Evolutionary conservation across 164 flowering plant species (phyloP).

Genomic region (Malania oleifera): DNA sequence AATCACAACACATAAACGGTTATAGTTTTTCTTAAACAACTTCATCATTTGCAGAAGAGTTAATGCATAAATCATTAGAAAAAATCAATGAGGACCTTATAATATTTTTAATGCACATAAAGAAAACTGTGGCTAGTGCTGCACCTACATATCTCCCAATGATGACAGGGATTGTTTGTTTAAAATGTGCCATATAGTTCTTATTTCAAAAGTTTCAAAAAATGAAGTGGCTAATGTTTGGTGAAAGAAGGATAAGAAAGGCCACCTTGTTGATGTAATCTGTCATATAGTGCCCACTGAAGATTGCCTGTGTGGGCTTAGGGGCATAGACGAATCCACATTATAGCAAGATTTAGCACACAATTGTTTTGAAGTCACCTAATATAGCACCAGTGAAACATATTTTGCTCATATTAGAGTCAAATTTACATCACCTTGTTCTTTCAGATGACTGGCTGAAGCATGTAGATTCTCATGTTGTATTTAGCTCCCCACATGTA

Average conservation of each 20-base stretch:
- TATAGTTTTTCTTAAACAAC: slow-evolving; percentile 67
- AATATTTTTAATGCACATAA: slow-evolving; percentile 35
- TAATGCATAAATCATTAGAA: slow-evolving; percentile 42
- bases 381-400: slow-evolving; percentile 49
- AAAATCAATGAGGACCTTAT: slow-evolving; percentile 22
- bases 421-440: slow-evolving; percentile 62
- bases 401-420: slow-evolving; percentile 58
- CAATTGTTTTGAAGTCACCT: slow-evolving; percentile 42
- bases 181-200: slow-evolving; percentile 20
- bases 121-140: slow-evolving; percentile 98
- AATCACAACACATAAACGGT: no score
- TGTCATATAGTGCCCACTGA: slow-evolving; percentile 56
- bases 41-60: slow-evolving; percentile 52
- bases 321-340: slow-evolving; percentile 91
- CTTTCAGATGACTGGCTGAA: slow-evolving; percentile 84
- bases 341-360: slow-evolving; percentile 54
- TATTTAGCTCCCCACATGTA: slow-evolving; percentile 38
- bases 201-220: slow-evolving; percentile 28
- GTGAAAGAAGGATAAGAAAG: slow-evolving; percentile 30
- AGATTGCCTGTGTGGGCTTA: slow-evolving; percentile 72
- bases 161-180: slow-evolving; percentile 64
- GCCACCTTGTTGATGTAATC: slow-evolving; percentile 56
- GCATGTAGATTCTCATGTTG: slow-evolving; percentile 58
- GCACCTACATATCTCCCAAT: slow-evolving; percentile 50
- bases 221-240: slow-evolving; percentile 27